A percentile compares a stretch with the other conserved stretches of the same genome.
Evolutionary conservation across 2,329 filamentous ascomycete genomes (phyloP).

Genomic region (Cryphonectria carpinicola): DNA sequence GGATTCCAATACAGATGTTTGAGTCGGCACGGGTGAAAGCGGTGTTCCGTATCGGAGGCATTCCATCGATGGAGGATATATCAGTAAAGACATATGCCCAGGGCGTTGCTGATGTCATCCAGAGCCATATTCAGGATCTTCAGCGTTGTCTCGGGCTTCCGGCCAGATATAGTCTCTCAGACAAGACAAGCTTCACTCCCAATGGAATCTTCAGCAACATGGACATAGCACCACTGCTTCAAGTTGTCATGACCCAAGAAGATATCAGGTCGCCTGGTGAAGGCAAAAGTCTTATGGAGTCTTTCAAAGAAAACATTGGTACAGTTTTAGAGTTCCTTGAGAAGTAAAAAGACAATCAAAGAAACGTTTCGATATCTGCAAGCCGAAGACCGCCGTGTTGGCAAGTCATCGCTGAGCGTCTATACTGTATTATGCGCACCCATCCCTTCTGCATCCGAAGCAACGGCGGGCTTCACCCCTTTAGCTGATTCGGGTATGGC

Average conservation of each 20-base stretch:
- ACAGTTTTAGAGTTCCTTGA: not conserved
- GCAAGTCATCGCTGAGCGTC: not conserved
- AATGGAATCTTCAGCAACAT: not conserved
- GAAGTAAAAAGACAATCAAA: not conserved
- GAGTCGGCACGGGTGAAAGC: not conserved
- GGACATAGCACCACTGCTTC: not conserved
- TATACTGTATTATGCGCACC: not conserved
- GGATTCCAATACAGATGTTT: not conserved
- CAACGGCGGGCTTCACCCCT: not conserved
- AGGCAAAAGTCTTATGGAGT: not conserved
- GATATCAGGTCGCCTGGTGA: not conserved
- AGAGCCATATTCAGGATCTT: not conserved
- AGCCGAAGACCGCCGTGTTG: not conserved
- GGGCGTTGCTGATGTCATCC: not conserved
- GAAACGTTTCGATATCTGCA: not conserved
- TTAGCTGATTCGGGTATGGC: no score
- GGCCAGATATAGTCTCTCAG: not conserved
- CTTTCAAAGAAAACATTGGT: not conserved
- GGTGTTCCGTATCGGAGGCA: not conserved
- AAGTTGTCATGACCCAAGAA: not conserved
- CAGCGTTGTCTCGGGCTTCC: not conserved
- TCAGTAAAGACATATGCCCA: not conserved
- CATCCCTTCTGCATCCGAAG: not conserved
- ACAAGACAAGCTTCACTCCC: not conserved
- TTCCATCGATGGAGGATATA: not conserved